phyloP scores from a whole-genome alignment of 1,139 yeast species.

The Pneumocystis oryctolagi region DNA sequence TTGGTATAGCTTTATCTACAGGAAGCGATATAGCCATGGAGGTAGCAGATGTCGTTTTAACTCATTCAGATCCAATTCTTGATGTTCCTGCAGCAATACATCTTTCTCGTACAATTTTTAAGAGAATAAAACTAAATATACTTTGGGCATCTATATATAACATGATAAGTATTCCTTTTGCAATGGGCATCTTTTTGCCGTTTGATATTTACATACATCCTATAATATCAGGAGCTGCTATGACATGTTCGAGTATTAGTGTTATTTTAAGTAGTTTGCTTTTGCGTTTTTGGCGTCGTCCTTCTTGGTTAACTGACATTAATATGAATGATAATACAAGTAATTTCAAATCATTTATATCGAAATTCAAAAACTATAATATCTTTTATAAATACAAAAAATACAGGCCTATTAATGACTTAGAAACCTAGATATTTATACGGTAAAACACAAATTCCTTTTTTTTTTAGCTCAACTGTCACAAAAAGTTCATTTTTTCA shows the following conservation, averaged over 20 bases:
- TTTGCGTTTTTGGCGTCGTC: slow-evolving; percentile 32
- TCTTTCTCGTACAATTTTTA: slow-evolving; percentile 55
- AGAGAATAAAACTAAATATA: slow-evolving; percentile 64
- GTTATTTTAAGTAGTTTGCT: slow-evolving; percentile 70
- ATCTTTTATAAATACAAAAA: neutral
- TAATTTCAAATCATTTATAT: neutral
- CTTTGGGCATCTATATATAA: slow-evolving; percentile 81
- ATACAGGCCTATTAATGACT: neutral
- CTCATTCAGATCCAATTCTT: slow-evolving; percentile 32
- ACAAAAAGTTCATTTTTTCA: neutral
- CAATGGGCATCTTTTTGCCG: slow-evolving; percentile 81
- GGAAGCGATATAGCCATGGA: slow-evolving; percentile 95
- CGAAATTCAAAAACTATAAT: neutral
- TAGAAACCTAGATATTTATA: neutral
- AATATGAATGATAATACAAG: neutral
- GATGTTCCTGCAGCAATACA: slow-evolving; percentile 64
- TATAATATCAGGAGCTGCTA: slow-evolving; percentile 70
- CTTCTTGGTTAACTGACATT: slow-evolving; percentile 10
- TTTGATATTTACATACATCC: slow-evolving; percentile 76
- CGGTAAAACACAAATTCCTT: neutral
- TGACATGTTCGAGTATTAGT: slow-evolving; percentile 85
- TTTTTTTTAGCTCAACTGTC: neutral
- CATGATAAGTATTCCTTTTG: slow-evolving; percentile 77
- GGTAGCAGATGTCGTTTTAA: slow-evolving; percentile 81
- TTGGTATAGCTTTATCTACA: slow-evolving; percentile 81